phyloP scores from a whole-genome alignment of 139 green algal genomes.

The Spirogloea muscicola region DNA sequence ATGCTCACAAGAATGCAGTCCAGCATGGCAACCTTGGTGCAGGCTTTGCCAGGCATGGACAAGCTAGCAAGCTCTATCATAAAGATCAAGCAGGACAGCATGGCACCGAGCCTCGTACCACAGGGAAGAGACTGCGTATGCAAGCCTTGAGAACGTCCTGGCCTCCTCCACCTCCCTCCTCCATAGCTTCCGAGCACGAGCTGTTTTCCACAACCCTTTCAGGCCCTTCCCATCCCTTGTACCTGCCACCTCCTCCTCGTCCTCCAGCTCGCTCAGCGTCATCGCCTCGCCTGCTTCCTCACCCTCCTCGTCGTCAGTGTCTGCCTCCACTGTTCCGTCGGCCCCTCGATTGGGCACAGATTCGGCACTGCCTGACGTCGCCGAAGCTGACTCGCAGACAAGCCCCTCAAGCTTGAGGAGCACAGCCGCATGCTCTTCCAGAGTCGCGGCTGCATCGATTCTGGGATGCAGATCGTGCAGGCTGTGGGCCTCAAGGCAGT shows the following conservation, averaged over 20 bases:
- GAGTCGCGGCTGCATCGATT: not conserved
- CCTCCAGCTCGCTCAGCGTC: not conserved
- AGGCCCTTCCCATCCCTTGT: not conserved
- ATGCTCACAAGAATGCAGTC: too few species aligned
- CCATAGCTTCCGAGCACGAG: not conserved
- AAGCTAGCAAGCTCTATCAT: too few species aligned
- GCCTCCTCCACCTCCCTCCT: not conserved
- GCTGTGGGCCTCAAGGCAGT: not conserved
- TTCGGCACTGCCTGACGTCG: not conserved
- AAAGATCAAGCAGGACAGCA: too few species aligned
- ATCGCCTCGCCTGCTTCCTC: not conserved
- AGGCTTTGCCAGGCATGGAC: too few species aligned
- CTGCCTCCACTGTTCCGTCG: not conserved
- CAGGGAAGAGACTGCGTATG: too few species aligned
- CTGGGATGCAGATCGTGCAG: not conserved
- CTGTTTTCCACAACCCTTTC: not conserved
- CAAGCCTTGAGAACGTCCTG: too few species aligned
- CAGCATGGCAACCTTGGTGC: too few species aligned
- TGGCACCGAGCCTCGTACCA: too few species aligned
- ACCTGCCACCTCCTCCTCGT: not conserved
- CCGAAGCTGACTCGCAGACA: not conserved
- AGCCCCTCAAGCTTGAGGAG: not conserved
- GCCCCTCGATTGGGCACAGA: not conserved
- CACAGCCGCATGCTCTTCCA: not conserved
- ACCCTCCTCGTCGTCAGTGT: not conserved